Evolutionary conservation across 169 alveolate species (phyloP), one percentile per base, ranked within the genome.

Genomic region (Plasmodium sp.): DNA sequence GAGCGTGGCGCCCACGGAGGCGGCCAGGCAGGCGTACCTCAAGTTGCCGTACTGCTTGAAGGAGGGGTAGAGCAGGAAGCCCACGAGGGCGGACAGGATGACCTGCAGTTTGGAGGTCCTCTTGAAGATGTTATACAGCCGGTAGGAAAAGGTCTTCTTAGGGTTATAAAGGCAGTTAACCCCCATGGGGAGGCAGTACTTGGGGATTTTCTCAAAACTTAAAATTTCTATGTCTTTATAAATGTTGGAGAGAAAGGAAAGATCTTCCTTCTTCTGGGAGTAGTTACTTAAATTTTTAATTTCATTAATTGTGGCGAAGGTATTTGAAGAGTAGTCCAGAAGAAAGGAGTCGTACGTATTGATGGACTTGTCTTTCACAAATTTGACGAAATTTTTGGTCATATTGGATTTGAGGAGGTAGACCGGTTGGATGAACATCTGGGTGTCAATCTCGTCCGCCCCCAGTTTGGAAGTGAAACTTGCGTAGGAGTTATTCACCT

Each of bases 161-260:
- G 71, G 34, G 73, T 90, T 90, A 90, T 58, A 90, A 0, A 90
- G 71, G 9, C 94, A 90, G 41, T 90, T 90, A 31, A 90, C 41
- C 10, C 51, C 83, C 39, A 90, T n/a, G 31, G 94, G 94, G 9
- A 79, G 74, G 51, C 88, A 90, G 18, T 90, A 79, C 16, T 56
- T 67, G 0, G 94, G 94, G 2, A 90, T 90, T 90, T 90, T 90
- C 48, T 90, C 80, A 79, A 90, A 90, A n/a, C 43, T 77, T 39
- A 90, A 79, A 31, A 90, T 90, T 80, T 90, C 94, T 0, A 90
- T 90, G 82, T 90, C 94, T 73, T 90, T 90, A 75, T 90, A 90
- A 48, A 90, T 90, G n/a, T 90, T 90, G 31, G 43, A 18, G 3
- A 90, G 90, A 43, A 90, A 90, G 4, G 85, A 36, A 43, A 90